Percentiles rank a stretch among this genome's conserved stretches.
These are phyloP conservation scores for Nannochloris sp. DNA, from an alignment of 139 green algal genomes.

Conservation along the genomic window DNA sequence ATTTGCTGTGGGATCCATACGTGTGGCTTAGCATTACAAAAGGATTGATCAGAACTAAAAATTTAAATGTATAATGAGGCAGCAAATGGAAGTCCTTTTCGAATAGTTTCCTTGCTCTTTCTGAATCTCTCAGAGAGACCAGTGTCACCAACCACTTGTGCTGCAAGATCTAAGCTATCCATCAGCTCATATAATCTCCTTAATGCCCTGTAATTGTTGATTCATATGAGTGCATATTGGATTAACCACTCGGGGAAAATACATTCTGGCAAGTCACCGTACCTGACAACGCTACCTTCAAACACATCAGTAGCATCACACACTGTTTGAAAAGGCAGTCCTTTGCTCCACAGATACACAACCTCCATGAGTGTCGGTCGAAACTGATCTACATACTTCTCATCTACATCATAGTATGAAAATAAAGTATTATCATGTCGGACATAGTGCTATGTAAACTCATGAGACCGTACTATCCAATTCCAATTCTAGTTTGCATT, in stretches of 20 bases:
- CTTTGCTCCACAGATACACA: conserved; percentile 52
- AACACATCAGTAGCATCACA: conserved; percentile 78
- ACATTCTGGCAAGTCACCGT: no score
- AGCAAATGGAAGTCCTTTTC: conserved; percentile 90
- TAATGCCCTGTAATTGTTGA: conserved; percentile 27
- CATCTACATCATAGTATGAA: conserved; percentile 11
- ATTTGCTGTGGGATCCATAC: background rate
- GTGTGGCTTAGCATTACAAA: background rate
- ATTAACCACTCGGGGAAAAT: no score
- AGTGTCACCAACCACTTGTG: conserved; percentile 64
- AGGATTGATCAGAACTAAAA: background rate
- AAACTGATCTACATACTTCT: conserved; percentile 65
- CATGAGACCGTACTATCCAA: conserved; percentile 40
- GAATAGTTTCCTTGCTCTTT: conserved; percentile 56
- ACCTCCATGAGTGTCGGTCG: conserved; percentile 68
- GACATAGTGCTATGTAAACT: conserved; percentile 4
- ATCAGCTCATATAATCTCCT: conserved; percentile 89
- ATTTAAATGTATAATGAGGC: conserved; percentile 82
- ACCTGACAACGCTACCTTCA: conserved; percentile 85
- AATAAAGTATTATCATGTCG: conserved; percentile 25
- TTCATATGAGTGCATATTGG: background rate
- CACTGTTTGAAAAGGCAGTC: conserved; percentile 41
- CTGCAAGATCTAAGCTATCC: conserved; percentile 65
- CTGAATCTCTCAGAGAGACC: conserved; percentile 64
- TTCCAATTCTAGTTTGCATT: conserved; percentile 61